Conservation (phyloP, 148 eudicot genomes). For the Rhododendron molle region DNA sequence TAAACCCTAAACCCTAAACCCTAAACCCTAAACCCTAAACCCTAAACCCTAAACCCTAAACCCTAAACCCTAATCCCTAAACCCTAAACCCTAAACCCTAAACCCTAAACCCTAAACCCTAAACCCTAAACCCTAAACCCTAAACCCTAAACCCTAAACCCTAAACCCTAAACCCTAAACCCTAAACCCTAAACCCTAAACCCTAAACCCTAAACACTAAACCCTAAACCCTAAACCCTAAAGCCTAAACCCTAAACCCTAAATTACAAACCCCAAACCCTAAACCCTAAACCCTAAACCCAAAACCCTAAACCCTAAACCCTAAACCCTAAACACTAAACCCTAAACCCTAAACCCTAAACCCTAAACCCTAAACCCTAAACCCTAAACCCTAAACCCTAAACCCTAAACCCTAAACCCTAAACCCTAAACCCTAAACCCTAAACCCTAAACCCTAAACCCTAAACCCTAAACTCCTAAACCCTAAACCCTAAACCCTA, state of each 20-base stretch:
- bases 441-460: not conserved
- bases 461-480: not conserved
- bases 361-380: not conserved
- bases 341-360: too few species aligned
- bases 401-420: not conserved
- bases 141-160: not conserved
- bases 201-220: too few species aligned
- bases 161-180: not conserved
- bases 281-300: too few species aligned
- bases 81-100: too few species aligned
- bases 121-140: not conserved
- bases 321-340: too few species aligned
- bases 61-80: not conserved
- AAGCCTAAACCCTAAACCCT: not conserved
- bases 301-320: too few species aligned
- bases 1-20: too few species aligned
- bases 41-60: not conserved
- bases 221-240: too few species aligned
- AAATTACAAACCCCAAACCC: too few species aligned
- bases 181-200: not conserved
- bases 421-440: not conserved
- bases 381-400: not conserved
- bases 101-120: not conserved
- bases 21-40: too few species aligned
- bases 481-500: slow-evolving; percentile 17